These are phyloP conservation scores for Verticillium isaacii DNA, from an alignment of 2,329 filamentous ascomycete genomes.

Conservation along the genomic window DNA sequence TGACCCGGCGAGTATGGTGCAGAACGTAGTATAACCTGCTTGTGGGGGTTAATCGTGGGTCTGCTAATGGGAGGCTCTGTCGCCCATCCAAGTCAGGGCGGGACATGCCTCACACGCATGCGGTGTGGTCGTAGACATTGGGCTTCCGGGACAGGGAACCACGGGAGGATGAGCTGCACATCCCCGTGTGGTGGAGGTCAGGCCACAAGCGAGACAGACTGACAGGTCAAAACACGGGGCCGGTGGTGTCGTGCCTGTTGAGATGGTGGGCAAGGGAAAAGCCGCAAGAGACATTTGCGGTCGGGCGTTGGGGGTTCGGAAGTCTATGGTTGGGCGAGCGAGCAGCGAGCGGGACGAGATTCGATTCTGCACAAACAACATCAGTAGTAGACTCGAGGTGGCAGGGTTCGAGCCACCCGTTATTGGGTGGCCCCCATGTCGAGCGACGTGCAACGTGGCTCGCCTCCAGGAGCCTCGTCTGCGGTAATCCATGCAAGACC, in stretches of 20 bases:
- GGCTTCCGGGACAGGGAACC: neutral
- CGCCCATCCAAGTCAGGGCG: neutral
- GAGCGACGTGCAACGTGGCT: constrained; percentile 15
- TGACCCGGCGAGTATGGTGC: neutral
- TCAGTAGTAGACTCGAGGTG: neutral
- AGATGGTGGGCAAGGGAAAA: constrained; percentile 2
- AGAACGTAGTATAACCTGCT: neutral
- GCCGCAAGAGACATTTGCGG: neutral
- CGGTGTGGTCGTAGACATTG: neutral
- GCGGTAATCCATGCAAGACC: constrained; percentile 10
- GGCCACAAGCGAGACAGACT: neutral
- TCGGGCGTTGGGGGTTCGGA: neutral
- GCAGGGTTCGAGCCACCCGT: neutral
- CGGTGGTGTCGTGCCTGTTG: neutral
- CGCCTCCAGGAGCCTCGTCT: constrained; percentile 13
- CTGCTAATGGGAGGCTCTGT: neutral
- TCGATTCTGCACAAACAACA: neutral
- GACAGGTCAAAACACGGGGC: neutral
- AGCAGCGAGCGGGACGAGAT: neutral
- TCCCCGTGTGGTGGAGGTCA: neutral
- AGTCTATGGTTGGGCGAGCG: neutral
- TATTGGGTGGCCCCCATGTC: neutral
- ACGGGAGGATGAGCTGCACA: neutral
- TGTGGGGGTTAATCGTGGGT: neutral
- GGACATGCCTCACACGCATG: neutral